Base-by-base conservation (phyloP, 768 basidiomycete genomes). In the Podaxis sp. region DNA sequence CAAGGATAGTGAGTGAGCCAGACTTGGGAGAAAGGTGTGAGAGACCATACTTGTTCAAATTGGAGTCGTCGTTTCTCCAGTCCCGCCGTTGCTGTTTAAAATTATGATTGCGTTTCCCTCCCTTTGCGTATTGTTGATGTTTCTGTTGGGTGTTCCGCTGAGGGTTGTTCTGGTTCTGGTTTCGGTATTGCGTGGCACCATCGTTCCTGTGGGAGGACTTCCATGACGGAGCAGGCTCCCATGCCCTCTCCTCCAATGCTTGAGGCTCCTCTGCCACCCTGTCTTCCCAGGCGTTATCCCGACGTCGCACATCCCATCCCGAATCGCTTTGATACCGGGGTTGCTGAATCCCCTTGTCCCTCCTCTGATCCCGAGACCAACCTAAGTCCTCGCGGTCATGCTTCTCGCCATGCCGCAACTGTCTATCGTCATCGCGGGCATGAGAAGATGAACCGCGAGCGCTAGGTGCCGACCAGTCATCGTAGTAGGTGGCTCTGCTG, bases 201-300 rank as follows among this genome's bases (percentile, higher is more conserved):
- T 55, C 59, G 24, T 56, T 47, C 4, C 61, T 41, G 41, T 64
- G 56, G 24, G 80, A 79, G 55, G 82, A 71, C 63, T 86, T 82
- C 89, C 89, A 91, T 4, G 82, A 80, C 25, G 86, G 82, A 40
- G 86, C 87, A 61, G 89, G 89, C 66, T 89, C 88, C 89, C 89
- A 91, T 61, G 85, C 75, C 55, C 89, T 83, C 56, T 88, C 84
- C 69, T 82, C 82, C 19, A 70, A 41, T 13, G 67, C 58, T n/a
- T 69, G 61, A 22, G 59, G 49, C 43, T 65, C 69, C 22, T 70
- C 71, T 47, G 75, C 41, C 17, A 61, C 19, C 53, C 71, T 70
- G 41, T 63, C 59, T 50, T 63, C 71, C 77, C 80, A 81, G 7
- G 73, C 72, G 69, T 78, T 79, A 59, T 79, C 79, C 63, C 76